Base-by-base conservation (phyloP, 2,329 filamentous ascomycete genomes). In the Elsinoe fawcettii region DNA sequence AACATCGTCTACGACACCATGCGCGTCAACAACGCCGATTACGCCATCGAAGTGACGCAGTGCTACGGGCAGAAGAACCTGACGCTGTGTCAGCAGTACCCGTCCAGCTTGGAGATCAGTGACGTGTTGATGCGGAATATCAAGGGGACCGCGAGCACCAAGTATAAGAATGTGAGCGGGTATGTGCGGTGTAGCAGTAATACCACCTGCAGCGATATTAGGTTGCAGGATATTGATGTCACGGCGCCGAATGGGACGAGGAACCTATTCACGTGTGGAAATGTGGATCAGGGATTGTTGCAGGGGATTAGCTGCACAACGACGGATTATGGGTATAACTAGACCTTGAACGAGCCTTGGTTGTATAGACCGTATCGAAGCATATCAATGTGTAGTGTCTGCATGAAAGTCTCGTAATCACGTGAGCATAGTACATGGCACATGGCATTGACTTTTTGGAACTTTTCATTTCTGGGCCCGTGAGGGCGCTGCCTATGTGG, bases 1-100 rank as follows among this genome's bases (percentile, higher is more conserved):
- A 88, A 88, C 66, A 77, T 87, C 60, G 87, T 84, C 1, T 87
- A 85, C 66, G 80, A 86, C 58, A 76, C 74, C 3, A 83, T 87
- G 72, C 66, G 71, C 36, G 74, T 84, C 59, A 69, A 75, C 34
- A 84, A 86, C 60, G 83, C 85, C 60, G 84, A 86, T 65, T 84
- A 82, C 63, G 80, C 80, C 2, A 81, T 86, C 61, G 80, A 83
- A 59, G 73, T 85, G 49, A 81, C 81, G n/a, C 82, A 85, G 66
- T 85, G 82, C 72, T 84, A 85, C 60, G 81, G 81, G 7, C 80
- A 84, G 69, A 78, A 73, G 60, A 84, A 85, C 64, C 65, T 79
- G 51, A 83, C 81, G 2, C 73, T 84, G n/a, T 85, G 82, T 70
- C 76, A 79, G 43, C 63, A 80, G 67, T 80, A 72, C 63, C 82